Conservation (phyloP, 2,329 filamentous ascomycete genomes). For the Xylaria sp. region DNA sequence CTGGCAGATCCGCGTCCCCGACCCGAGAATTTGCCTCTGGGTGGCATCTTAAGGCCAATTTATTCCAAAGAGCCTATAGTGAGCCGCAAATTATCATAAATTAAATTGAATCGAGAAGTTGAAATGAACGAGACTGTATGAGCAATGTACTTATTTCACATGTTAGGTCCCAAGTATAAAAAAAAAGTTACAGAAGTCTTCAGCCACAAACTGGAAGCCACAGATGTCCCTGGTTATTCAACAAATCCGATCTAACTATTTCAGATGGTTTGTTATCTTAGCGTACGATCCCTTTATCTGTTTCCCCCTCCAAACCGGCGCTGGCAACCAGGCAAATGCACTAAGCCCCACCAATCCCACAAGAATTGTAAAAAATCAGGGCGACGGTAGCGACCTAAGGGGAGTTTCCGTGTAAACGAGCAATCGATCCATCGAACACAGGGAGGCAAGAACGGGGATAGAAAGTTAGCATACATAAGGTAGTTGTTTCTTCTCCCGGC, state of each 20-base stretch:
- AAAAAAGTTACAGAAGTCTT: slow-evolving; percentile 33
- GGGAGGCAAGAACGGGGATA: slow-evolving; percentile 27
- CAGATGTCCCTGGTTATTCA: background rate
- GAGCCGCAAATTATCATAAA: background rate
- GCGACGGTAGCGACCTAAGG: slow-evolving; percentile 17
- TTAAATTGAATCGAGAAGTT: background rate
- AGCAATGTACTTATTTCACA: background rate
- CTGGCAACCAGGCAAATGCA: slow-evolving; percentile 23
- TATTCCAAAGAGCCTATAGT: background rate
- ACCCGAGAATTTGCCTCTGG: slow-evolving; percentile 40
- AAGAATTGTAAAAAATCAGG: slow-evolving; percentile 44
- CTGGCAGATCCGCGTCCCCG: slow-evolving; percentile 40
- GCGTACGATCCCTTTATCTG: slow-evolving; percentile 27
- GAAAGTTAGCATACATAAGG: slow-evolving; percentile 21
- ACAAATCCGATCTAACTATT: slow-evolving; percentile 3
- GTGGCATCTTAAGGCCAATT: slow-evolving; percentile 36
- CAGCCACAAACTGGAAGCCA: slow-evolving; percentile 27
- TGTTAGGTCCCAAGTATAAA: background rate
- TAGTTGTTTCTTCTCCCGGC: slow-evolving; percentile 13
- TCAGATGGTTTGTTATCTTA: slow-evolving; percentile 35
- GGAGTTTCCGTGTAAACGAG: slow-evolving; percentile 22
- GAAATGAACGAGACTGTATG: background rate
- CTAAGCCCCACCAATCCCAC: slow-evolving; percentile 44
- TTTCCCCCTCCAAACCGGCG: slow-evolving; percentile 31
- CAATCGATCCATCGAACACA: slow-evolving; percentile 23